phyloP scores from a whole-genome alignment of 345 rosid species.

The Salix viminalis region DNA sequence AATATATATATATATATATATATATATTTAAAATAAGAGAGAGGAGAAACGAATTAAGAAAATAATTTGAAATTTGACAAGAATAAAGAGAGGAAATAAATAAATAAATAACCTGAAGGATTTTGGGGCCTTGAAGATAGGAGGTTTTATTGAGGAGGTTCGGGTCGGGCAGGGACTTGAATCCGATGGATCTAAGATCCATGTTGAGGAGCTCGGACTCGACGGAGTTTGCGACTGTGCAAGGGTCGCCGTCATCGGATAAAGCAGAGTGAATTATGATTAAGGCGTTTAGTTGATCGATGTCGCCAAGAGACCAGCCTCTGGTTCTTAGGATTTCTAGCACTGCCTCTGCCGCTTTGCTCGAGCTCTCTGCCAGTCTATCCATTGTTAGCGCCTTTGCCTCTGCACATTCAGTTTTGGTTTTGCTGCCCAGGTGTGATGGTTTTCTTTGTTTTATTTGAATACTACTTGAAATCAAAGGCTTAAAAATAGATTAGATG shows the following conservation, averaged over 20 bases:
- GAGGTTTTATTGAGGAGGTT: slow-evolving; percentile 44
- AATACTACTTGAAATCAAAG: too few relatives aligned
- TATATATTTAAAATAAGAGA: not conserved
- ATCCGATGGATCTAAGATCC: slow-evolving; percentile 65
- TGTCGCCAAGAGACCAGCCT: slow-evolving; percentile 69
- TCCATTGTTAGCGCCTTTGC: slow-evolving; percentile 4
- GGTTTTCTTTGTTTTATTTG: too few relatives aligned
- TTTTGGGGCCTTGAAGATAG: slow-evolving; percentile 63
- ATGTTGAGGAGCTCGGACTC: slow-evolving; percentile 71
- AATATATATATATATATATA: not conserved
- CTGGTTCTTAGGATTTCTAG: slow-evolving; percentile 49
- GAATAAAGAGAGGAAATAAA: not conserved
- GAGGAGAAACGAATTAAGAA: not conserved
- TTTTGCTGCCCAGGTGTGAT: too few relatives aligned
- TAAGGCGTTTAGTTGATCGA: slow-evolving; percentile 36
- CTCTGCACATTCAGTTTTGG: too few relatives aligned
- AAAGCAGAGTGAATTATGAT: slow-evolving; percentile 38
- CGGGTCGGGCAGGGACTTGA: slow-evolving; percentile 55
- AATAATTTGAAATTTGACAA: not conserved
- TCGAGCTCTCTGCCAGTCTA: slow-evolving; percentile 19
- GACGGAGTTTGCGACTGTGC: slow-evolving; percentile 45
- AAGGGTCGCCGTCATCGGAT: slow-evolving; percentile 39
- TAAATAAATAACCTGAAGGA: slow-evolving; percentile 56
- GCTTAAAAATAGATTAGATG: too few relatives aligned
- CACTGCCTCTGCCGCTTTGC: slow-evolving; percentile 23